phyloP scores from a whole-genome alignment of 768 basidiomycete genomes.

The Psilocybe cyanescens region DNA sequence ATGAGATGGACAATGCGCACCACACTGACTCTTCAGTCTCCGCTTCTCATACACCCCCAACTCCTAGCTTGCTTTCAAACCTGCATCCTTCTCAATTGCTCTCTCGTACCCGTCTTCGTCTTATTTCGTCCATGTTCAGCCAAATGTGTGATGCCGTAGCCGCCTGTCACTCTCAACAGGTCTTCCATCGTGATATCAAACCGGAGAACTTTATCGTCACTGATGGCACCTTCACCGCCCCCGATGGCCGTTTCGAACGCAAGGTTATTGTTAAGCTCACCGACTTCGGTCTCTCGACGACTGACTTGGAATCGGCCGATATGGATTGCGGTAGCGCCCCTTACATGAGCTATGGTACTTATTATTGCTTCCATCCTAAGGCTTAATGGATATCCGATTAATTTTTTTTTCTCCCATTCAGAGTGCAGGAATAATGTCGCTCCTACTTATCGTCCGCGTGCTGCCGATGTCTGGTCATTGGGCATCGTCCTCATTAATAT shows the following conservation, averaged over 20 bases:
- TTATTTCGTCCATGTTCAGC: conserved; percentile 96
- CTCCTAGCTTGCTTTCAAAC: conserved; percentile 88
- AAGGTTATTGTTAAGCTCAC: conserved; percentile 95
- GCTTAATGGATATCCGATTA: neutral
- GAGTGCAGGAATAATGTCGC: conserved; percentile 98
- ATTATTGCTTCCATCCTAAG: neutral
- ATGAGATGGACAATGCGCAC: conserved; percentile 51
- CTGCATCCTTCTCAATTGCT: conserved; percentile 81
- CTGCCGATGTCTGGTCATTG: conserved; percentile 98
- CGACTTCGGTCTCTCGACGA: conserved; percentile 95
- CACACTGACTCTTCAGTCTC: conserved; percentile 43
- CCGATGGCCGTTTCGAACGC: conserved; percentile 67
- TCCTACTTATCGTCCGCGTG: conserved; percentile 91
- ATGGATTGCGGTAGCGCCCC: conserved; percentile 99
- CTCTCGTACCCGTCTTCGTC: conserved; percentile 83
- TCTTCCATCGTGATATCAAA: conserved; percentile 98
- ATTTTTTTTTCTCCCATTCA: conserved; percentile 33
- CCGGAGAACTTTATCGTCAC: conserved; percentile 98
- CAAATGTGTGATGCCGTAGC: conserved; percentile 99
- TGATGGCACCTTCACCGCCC: conserved; percentile 65
- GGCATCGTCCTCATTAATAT: conserved; percentile 99
- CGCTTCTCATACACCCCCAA: conserved; percentile 81
- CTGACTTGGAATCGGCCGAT: conserved; percentile 86
- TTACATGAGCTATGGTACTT: conserved; percentile 94
- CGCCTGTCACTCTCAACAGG: conserved; percentile 86